Conservation (phyloP, 306 rosid species). For the Malus domestica region ASM211411v1 NC_041797.1:161501-162000, state of each 20-base stretch:
- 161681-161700: conserved; percentile 34
- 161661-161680: conserved; percentile 6
- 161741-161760: conserved; percentile 95
- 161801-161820: background rate
- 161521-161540: conserved; percentile 99
- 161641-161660: background rate
- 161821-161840: conserved; percentile 6
- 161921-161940: conserved; percentile 1
- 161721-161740: conserved; percentile 90
- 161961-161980: conserved; percentile 90
- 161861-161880: background rate
- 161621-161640: background rate
- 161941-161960: conserved; percentile 74
- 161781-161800: conserved; percentile 83
- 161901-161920: background rate
- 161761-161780: conserved; percentile 96
- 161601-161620: conserved; percentile 2
- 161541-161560: conserved; percentile 85
- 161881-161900: background rate
- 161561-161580: conserved; percentile 94
- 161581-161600: conserved; percentile 68
- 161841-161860: background rate
- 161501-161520: conserved; percentile 56
- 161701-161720: conserved; percentile 91
- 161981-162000: conserved; percentile 85